Conservation (phyloP, 2,329 filamentous ascomycete genomes). For the Trichoderma breve region DNA sequence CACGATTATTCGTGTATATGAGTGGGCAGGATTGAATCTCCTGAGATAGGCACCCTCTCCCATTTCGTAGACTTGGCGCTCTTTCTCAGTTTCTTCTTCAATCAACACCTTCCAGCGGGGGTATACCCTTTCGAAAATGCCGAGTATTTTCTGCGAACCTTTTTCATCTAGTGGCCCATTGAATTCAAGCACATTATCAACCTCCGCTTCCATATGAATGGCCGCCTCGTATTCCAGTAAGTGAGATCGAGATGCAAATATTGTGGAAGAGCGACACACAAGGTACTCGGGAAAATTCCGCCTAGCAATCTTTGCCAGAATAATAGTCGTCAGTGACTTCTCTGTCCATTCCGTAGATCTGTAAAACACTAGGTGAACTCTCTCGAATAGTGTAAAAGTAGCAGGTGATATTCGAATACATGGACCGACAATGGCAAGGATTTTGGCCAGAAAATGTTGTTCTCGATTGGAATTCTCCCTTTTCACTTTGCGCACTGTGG, state of each 20-base stretch:
- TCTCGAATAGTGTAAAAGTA: slow-evolving; percentile 79
- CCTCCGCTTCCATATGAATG: slow-evolving; percentile 73
- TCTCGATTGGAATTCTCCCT: slow-evolving; percentile 59
- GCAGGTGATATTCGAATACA: slow-evolving; percentile 77
- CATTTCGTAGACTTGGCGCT: slow-evolving; percentile 72
- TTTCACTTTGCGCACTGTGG: slow-evolving; percentile 21
- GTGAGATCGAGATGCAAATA: slow-evolving; percentile 73
- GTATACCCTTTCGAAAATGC: slow-evolving; percentile 71
- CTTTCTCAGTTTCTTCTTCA: slow-evolving; percentile 72
- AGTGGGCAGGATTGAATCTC: slow-evolving; percentile 85
- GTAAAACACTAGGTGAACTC: slow-evolving; percentile 95
- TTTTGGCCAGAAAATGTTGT: slow-evolving; percentile 72
- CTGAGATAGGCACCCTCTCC: slow-evolving; percentile 87
- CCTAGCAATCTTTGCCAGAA: slow-evolving; percentile 83
- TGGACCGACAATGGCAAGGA: slow-evolving; percentile 72
- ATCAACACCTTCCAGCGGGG: slow-evolving; percentile 77
- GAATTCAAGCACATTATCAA: slow-evolving; percentile 81
- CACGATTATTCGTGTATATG: slow-evolving; percentile 89
- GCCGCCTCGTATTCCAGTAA: slow-evolving; percentile 88
- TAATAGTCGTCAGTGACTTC: slow-evolving; percentile 91
- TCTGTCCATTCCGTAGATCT: slow-evolving; percentile 96
- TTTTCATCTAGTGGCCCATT: slow-evolving; percentile 66
- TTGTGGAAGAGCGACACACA: slow-evolving; percentile 83
- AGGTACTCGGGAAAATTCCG: slow-evolving; percentile 88
- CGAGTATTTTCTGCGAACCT: slow-evolving; percentile 65